Percentiles rank a stretch among this genome's conserved stretches.
Evolutionary conservation across 2,329 filamentous ascomycete species (phyloP).

Genomic region (Diaporthe sp.): DNA sequence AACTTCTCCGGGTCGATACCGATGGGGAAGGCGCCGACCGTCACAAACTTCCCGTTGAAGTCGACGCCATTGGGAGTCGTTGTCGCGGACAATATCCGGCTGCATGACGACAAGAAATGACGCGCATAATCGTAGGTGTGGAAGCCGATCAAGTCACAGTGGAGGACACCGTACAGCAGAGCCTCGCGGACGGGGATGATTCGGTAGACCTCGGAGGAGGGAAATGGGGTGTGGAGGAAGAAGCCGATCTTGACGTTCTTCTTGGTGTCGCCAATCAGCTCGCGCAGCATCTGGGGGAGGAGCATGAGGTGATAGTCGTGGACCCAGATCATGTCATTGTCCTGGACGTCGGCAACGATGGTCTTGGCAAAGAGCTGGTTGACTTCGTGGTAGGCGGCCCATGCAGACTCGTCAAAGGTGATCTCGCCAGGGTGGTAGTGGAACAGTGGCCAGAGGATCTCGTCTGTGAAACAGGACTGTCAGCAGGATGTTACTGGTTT

Average conservation of each 20-base stretch:
- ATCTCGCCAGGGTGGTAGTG: constrained; percentile 99
- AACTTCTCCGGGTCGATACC: constrained; percentile 99
- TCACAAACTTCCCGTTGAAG: constrained; percentile 87
- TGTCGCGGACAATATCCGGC: constrained; percentile 83
- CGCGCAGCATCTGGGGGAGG: constrained; percentile 92
- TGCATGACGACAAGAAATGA: constrained; percentile 96
- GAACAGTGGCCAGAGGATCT: constrained; percentile 97
- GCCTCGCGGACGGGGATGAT: constrained; percentile 93
- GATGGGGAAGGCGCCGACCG: constrained; percentile 95
- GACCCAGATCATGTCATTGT: constrained; percentile 96
- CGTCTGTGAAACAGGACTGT: constrained; percentile 66
- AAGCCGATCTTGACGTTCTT: constrained; percentile 98
- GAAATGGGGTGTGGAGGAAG: constrained; percentile 97
- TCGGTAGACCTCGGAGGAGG: constrained; percentile 95
- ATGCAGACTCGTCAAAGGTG: constrained; percentile 94
- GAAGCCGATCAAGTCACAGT: constrained; percentile 96
- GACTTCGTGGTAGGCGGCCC: constrained; percentile 92
- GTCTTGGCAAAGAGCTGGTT: constrained; percentile 92
- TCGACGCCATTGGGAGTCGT: constrained; percentile 95
- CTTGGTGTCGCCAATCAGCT: constrained; percentile 82
- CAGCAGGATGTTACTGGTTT: constrained; percentile 18
- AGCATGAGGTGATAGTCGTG: constrained; percentile 99
- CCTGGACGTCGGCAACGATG: constrained; percentile 86
- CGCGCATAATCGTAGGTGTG: constrained; percentile 99
- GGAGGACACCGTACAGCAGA: constrained; percentile 85